Conservation (phyloP, 2,329 filamentous ascomycete species). For the Alternaria ethzedia region DNA sequence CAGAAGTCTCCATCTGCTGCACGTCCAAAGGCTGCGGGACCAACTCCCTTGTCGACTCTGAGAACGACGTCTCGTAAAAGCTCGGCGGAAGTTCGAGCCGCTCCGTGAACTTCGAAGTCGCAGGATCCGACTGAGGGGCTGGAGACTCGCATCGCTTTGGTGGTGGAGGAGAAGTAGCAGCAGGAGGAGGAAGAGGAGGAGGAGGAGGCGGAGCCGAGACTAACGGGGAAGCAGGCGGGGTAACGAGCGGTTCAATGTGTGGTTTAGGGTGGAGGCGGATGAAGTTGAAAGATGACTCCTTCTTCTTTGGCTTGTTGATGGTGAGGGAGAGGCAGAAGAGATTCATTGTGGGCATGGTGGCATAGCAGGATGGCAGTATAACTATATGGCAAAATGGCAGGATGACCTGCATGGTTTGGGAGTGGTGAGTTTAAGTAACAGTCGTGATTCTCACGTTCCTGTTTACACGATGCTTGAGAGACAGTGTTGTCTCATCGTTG, state of each 20-base stretch:
- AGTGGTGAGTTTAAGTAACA: too few species aligned
- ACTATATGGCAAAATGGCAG: not conserved
- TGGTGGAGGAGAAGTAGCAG: not conserved
- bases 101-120: not conserved
- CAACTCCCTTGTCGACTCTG: not conserved
- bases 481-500: not conserved
- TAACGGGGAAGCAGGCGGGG: not conserved
- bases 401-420: too few species aligned
- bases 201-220: not conserved
- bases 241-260: not conserved
- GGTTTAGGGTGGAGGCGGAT: not conserved
- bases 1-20: not conserved
- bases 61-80: not conserved
- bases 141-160: not conserved
- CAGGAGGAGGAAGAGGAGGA: not conserved
- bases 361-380: not conserved
- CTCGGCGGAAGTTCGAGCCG: not conserved
- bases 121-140: accelerated
- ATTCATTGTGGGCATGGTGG: not conserved
- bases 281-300: not conserved
- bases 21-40: not conserved
- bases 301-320: not conserved
- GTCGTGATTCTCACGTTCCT: not conserved
- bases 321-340: not conserved
- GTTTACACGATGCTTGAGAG: not conserved